Conservation (phyloP, 306 rosid genomes). For the Dalbergia cultrata region DNA sequence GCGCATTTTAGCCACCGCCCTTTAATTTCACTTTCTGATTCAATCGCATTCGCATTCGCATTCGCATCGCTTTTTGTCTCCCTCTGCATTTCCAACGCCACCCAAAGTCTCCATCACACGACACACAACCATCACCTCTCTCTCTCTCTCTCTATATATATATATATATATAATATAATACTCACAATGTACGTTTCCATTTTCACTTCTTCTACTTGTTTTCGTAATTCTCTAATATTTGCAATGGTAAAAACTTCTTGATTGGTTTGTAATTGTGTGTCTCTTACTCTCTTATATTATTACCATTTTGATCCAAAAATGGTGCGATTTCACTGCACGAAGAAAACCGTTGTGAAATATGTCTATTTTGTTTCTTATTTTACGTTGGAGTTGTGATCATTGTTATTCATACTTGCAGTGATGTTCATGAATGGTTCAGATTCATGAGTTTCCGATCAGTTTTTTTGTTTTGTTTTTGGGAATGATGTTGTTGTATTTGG, state of each 20-base stretch:
- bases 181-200: neutral
- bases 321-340: neutral
- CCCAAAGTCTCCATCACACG: neutral
- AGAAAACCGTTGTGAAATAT: no score
- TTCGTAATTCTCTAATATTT: neutral
- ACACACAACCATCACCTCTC: neutral
- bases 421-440: neutral
- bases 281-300: no score
- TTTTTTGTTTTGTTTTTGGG: neutral
- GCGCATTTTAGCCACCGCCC: constrained; percentile 10
- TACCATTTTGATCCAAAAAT: neutral
- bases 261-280: neutral
- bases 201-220: neutral
- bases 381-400: no score
- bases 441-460: neutral
- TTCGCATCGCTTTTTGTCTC: constrained; percentile 42
- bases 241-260: neutral
- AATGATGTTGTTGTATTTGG: neutral
- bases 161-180: no score
- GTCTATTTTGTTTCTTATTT: no score
- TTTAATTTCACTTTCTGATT: constrained; percentile 11
- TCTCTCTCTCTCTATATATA: neutral
- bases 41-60: neutral
- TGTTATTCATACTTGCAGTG: no score
- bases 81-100: constrained; percentile 47